Percentiles rank a stretch among this genome's conserved stretches.
Conservation (phyloP, 257 asterid genomes). For the Solanum corneliomulleri region DNA sequence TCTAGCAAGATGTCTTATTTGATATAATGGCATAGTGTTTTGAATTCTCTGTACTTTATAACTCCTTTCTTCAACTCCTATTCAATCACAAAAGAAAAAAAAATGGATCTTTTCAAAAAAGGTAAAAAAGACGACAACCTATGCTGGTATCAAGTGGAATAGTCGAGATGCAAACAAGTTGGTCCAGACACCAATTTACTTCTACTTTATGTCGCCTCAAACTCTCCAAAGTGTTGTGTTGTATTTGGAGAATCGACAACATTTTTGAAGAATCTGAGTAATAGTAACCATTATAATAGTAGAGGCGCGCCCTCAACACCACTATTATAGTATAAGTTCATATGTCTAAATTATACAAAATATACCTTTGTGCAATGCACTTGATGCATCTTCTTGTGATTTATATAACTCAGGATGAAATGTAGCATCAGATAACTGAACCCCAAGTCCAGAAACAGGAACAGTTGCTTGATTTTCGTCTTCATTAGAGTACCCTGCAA, state of each 20-base stretch:
- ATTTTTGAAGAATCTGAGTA: not conserved
- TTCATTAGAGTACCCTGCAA: not conserved
- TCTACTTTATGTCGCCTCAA: not conserved
- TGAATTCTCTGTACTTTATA: not conserved
- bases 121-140: too few species aligned
- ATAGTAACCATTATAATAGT: not conserved
- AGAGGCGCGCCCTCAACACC: not conserved
- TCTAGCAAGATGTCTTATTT: constrained; percentile 24
- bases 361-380: not conserved
- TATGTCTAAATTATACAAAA: not conserved
- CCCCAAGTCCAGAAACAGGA: not conserved
- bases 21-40: constrained; percentile 4
- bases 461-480: not conserved
- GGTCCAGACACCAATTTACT: not conserved
- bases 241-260: not conserved
- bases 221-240: not conserved
- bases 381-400: not conserved
- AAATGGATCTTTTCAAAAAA: not conserved
- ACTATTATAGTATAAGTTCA: not conserved
- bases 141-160: too few species aligned
- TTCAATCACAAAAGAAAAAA: not conserved
- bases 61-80: not conserved
- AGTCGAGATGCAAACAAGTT: not conserved
- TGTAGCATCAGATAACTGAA: not conserved
- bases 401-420: not conserved